Conservation (phyloP, 1,284 basidiomycete species). For the Cystobasidium pallidum region DNA sequence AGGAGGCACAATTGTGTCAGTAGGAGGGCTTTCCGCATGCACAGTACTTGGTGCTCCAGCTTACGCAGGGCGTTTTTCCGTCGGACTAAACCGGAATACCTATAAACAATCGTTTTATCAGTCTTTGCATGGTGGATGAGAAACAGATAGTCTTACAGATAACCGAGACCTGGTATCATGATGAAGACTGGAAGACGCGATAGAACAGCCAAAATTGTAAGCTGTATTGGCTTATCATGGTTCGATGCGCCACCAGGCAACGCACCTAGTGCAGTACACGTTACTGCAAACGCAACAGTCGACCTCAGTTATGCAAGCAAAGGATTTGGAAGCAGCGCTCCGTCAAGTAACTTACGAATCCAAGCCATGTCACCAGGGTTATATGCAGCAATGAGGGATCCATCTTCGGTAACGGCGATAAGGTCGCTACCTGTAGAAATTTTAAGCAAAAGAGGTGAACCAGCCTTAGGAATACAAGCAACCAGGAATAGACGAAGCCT, state of each 20-base stretch:
- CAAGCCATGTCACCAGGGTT: conserved; percentile 45
- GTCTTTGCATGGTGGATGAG: conserved; percentile 55
- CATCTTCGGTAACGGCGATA: conserved; percentile 48
- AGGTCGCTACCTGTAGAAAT: conserved; percentile 49
- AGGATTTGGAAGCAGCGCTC: no score
- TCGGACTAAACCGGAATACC: conserved; percentile 79
- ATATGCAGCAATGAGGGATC: conserved; percentile 46
- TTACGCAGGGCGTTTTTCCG: conserved; percentile 63
- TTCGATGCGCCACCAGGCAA: background rate
- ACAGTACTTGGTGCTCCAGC: conserved; percentile 58
- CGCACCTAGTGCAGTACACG: conserved; percentile 43
- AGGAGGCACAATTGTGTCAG: no score
- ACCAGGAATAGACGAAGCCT: no score
- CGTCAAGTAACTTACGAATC: conserved; percentile 28
- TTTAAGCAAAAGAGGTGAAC: background rate
- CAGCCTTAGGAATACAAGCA: background rate
- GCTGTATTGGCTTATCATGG: background rate
- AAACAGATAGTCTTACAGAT: conserved; percentile 26
- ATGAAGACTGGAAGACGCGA: conserved; percentile 30
- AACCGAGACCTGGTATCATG: conserved; percentile 46
- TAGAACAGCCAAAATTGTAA: background rate
- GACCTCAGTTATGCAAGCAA: background rate
- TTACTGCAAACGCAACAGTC: conserved; percentile 16
- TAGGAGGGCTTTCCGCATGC: no score
- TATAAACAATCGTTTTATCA: background rate